Evolutionary conservation across 345 rosid genomes (phyloP).

Genomic region (Eucalyptus melliodora): DNA sequence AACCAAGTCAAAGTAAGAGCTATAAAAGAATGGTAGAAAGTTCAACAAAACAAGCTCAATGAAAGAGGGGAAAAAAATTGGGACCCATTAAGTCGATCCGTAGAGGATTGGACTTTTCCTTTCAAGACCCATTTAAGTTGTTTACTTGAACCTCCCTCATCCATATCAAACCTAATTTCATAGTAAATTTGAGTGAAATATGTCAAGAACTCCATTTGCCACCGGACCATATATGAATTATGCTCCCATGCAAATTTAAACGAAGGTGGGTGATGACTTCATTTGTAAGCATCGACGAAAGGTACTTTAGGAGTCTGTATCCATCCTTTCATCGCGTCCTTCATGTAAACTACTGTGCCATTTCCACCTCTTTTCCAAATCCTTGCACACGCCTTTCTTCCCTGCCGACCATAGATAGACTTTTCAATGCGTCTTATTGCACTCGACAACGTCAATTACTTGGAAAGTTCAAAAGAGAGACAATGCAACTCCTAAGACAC

Average conservation of each 20-base stretch:
- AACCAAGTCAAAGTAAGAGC: no score
- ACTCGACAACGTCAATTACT: neutral
- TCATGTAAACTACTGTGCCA: neutral
- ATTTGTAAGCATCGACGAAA: neutral
- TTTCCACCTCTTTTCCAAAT: neutral
- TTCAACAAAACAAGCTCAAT: no score
- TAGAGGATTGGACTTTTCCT: neutral
- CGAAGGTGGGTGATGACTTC: neutral
- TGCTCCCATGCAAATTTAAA: neutral
- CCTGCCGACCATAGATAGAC: neutral
- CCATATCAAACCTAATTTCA: neutral
- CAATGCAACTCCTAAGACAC: neutral
- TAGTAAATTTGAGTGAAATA: neutral
- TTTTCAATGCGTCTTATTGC: neutral
- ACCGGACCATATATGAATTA: neutral
- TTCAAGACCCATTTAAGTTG: neutral
- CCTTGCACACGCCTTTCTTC: neutral
- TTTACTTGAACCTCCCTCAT: neutral
- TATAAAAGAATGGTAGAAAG: no score
- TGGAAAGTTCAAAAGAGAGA: neutral
- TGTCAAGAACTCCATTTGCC: neutral
- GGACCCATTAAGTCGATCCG: neutral
- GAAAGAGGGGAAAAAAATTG: no score
- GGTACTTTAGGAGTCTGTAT: neutral
- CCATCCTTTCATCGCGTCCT: neutral